Percentiles rank a stretch among this genome's conserved stretches.
phyloP scores from a whole-genome alignment of 148 eudicot species.

The Selenicereus undatus region DNA sequence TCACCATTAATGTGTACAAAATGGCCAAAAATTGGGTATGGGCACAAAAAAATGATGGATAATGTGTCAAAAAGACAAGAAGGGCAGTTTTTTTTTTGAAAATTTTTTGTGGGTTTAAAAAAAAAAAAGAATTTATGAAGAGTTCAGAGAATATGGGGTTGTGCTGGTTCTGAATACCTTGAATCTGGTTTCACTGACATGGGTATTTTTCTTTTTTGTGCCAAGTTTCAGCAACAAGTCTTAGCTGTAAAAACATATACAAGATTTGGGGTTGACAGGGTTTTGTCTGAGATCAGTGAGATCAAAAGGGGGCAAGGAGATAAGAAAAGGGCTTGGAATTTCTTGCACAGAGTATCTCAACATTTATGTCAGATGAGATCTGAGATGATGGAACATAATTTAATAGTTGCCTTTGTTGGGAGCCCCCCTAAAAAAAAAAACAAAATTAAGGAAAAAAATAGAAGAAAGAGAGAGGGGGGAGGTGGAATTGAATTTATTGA shows the following conservation, averaged over 20 bases:
- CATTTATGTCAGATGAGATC: conserved; percentile 42
- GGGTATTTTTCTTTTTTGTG: conserved; percentile 40
- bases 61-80: conserved; percentile 39
- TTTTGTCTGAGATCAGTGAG: conserved; percentile 48
- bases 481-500: neutral
- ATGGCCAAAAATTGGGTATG: conserved; percentile 50
- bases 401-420: conserved; percentile 3
- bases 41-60: conserved; percentile 31
- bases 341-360: conserved; percentile 35
- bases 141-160: conserved; percentile 63
- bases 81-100: conserved; percentile 17
- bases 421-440: neutral
- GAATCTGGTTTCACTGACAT: conserved; percentile 54
- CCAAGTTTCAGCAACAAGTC: conserved; percentile 44
- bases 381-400: conserved; percentile 22
- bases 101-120: neutral
- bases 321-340: conserved; percentile 36
- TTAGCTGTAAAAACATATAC: conserved; percentile 67
- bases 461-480: neutral
- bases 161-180: conserved; percentile 47
- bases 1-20: conserved; percentile 51
- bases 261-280: conserved; percentile 51
- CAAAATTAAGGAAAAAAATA: neutral
- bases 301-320: conserved; percentile 29
- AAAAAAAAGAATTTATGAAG: neutral